phyloP scores from a whole-genome alignment of 2,329 filamentous ascomycete genomes.

The Aureobasidium sp. region DNA sequence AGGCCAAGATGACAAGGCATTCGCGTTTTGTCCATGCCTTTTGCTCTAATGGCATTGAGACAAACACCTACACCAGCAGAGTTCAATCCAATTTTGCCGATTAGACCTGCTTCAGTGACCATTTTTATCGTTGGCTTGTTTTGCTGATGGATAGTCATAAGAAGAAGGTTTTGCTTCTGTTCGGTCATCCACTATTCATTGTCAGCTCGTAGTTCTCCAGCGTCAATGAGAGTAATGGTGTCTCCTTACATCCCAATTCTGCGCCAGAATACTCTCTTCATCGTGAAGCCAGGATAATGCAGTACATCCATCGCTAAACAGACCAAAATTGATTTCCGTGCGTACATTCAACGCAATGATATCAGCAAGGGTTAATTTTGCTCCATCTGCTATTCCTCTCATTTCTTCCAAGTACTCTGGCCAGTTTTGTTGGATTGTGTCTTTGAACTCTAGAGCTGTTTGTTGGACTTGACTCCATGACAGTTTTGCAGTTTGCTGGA shows the following conservation, averaged over 20 bases:
- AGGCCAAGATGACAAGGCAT: slow-evolving; percentile 58
- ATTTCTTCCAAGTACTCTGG: slow-evolving; percentile 41
- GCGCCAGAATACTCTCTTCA: slow-evolving; percentile 38
- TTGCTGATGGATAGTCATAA: slow-evolving; percentile 40
- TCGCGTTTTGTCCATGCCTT: slow-evolving; percentile 45
- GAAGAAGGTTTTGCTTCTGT: slow-evolving; percentile 46
- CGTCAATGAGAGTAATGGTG: too few species aligned
- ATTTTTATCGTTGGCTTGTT: slow-evolving; percentile 45
- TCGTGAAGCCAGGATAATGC: slow-evolving; percentile 41
- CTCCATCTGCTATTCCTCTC: slow-evolving; percentile 45
- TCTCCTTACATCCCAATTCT: slow-evolving; percentile 50
- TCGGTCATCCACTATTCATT: slow-evolving; percentile 39
- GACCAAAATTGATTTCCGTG: slow-evolving; percentile 52
- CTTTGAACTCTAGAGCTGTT: slow-evolving; percentile 43
- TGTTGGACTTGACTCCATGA: slow-evolving; percentile 41
- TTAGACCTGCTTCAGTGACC: slow-evolving; percentile 54
- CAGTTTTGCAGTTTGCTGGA: slow-evolving; percentile 41
- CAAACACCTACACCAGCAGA: slow-evolving; percentile 50
- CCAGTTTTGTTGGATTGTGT: slow-evolving; percentile 37
- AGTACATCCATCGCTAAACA: slow-evolving; percentile 54
- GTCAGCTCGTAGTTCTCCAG: neutral
- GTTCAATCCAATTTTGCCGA: slow-evolving; percentile 63
- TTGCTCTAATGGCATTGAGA: slow-evolving; percentile 55
- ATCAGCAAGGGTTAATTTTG: slow-evolving; percentile 40
- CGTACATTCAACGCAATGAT: slow-evolving; percentile 54